Evolutionary conservation across 768 basidiomycete genomes (phyloP), one percentile per base, ranked within the genome.

Genomic region (Xerocomellus dryophilus): DNA sequence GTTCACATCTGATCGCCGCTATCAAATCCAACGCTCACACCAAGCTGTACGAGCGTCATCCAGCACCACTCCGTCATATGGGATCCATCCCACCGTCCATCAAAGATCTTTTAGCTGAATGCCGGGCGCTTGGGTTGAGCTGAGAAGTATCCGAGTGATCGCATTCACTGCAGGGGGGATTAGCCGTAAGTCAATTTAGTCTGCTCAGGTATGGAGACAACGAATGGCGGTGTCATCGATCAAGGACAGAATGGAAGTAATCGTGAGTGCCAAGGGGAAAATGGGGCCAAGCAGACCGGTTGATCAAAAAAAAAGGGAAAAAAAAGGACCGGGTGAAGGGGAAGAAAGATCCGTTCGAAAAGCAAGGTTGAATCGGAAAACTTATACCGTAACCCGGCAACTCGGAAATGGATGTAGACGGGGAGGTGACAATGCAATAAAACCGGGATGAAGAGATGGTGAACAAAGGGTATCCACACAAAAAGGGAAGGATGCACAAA

Each of bases 121-220:
- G 15, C 90, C 88, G n/a, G 93, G 94, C 17, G 92, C 92, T 61
- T 87, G 86, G 27, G 81, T 81, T 23, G 93, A 89, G 69, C 91
- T 95, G 38, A 97, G 80, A 63, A 91, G 78, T 21, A 94, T 88
- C 60, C 84, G 85, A n/a, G 75, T 78, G 64, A 97, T 90, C 9
- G 84, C 76, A 35, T 86, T 91, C 47, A 84, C 89, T 90, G 31
- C 11, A 46, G 34, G 35, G 36, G n/a, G 10, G 11, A 44, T 23
- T 38, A 17, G 34, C 44, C 45, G 29, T 68, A 50, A 62, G 54
- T 56, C 42, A 54, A 45, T 39, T 43, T 51, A 27, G 47, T 36
- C 31, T 34, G 9, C 46, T 45, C 34, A 17, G 51, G 38, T 45
- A 32, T 15, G 38, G 43, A 42, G 53, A 38, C 31, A 46, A 39